Conservation (phyloP, 2,329 filamentous ascomycete genomes). For the Aspergillus fumigatus region DNA sequence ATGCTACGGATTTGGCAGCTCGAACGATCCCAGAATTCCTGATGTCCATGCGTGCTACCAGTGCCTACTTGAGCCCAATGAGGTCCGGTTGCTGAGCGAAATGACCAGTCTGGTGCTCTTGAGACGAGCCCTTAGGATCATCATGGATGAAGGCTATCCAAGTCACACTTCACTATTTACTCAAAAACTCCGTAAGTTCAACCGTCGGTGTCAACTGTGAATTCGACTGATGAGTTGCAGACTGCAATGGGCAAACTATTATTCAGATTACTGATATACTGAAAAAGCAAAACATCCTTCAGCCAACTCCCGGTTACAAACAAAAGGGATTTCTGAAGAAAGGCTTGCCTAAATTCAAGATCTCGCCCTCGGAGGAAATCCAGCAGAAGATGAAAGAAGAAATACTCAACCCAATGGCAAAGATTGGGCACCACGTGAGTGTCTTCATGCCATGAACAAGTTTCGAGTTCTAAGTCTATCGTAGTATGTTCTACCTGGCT, state of each 20-base stretch:
- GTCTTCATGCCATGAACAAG: constrained; percentile 5
- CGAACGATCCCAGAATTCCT: constrained; percentile 37
- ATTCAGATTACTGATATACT: constrained; percentile 27
- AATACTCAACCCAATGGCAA: constrained; percentile 29
- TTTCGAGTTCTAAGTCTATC: neutral
- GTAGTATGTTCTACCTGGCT: constrained; percentile 8
- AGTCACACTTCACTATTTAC: constrained; percentile 20
- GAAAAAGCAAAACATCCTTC: constrained; percentile 22
- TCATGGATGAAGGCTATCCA: constrained; percentile 27
- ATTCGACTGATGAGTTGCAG: constrained; percentile 16
- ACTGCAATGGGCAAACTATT: constrained; percentile 27
- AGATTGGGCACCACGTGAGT: constrained; percentile 31
- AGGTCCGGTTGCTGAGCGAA: constrained; percentile 21
- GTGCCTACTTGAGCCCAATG: constrained; percentile 37
- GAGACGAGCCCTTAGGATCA: constrained; percentile 25
- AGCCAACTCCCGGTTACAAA: constrained; percentile 28
- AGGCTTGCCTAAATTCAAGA: constrained; percentile 26
- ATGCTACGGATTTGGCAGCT: constrained; percentile 43
- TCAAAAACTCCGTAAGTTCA: constrained; percentile 28
- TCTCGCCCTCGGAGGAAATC: constrained; percentile 17
- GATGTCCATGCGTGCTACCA: constrained; percentile 44
- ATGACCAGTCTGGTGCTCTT: constrained; percentile 25
- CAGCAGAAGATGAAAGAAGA: constrained; percentile 20
- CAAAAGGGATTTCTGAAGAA: constrained; percentile 25
- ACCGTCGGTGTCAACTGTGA: neutral